Percentiles rank a stretch among this genome's conserved stretches.
Evolutionary conservation across 2,329 filamentous ascomycete genomes (phyloP).

Genomic region (Phialophora expanda): DNA sequence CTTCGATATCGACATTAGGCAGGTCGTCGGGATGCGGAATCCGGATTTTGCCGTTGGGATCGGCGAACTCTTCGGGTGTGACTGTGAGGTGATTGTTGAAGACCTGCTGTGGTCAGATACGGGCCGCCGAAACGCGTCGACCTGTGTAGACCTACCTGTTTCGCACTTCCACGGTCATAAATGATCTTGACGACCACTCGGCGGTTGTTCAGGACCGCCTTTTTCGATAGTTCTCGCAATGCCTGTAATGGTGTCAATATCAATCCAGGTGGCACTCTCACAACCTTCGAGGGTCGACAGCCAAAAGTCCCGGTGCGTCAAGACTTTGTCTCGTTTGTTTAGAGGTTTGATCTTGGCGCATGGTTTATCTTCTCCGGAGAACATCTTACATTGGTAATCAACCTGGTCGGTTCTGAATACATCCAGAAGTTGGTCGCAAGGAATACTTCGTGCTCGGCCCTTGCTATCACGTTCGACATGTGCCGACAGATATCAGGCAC

Average conservation of each 20-base stretch:
- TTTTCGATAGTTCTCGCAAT: constrained; percentile 69
- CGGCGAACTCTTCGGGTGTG: constrained; percentile 62
- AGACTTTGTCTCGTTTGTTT: neutral
- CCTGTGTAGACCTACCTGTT: constrained; percentile 54
- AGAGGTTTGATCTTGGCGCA: neutral
- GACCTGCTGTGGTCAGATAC: constrained; percentile 12
- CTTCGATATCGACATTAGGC: constrained; percentile 72
- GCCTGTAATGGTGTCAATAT: constrained; percentile 45
- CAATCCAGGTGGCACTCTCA: neutral
- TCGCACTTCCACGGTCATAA: constrained; percentile 72
- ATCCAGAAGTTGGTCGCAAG: constrained; percentile 79
- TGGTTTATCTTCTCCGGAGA: neutral
- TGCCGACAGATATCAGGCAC: constrained; percentile 74
- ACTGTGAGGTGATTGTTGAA: constrained; percentile 70
- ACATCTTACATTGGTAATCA: constrained; percentile 63
- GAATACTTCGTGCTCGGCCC: constrained; percentile 73
- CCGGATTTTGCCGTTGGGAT: constrained; percentile 57
- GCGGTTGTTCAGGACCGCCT: constrained; percentile 63
- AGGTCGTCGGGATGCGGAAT: constrained; percentile 69
- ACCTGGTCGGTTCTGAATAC: constrained; percentile 67
- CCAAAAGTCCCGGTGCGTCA: neutral
- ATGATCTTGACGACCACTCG: constrained; percentile 73
- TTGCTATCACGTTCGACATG: constrained; percentile 75
- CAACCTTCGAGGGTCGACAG: neutral
- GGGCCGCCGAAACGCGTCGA: constrained; percentile 50